These are phyloP conservation scores for Solanum hybrid DNA, from an alignment of 305 asterid genomes.

Conservation along the genomic window DNA sequence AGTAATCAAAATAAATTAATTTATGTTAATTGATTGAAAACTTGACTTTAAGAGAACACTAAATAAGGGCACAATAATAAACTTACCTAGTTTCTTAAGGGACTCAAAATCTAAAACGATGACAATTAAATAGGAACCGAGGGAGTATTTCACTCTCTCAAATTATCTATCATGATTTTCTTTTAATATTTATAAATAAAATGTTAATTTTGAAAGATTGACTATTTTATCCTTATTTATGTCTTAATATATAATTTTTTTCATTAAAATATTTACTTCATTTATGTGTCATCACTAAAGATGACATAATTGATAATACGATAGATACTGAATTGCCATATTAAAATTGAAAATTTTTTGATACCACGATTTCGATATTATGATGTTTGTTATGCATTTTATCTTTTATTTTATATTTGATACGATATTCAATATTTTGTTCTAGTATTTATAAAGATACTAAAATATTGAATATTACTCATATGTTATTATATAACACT, in stretches of 20 bases:
- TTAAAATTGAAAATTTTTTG: neutral
- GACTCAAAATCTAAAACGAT: no score
- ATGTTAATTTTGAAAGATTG: neutral
- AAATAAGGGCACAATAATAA: no score
- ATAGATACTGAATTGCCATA: neutral
- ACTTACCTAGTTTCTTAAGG: neutral
- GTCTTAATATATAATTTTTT: no score
- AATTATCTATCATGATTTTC: neutral
- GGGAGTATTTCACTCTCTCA: neutral
- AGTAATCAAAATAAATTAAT: no score
- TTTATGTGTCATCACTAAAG: neutral
- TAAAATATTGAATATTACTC: neutral
- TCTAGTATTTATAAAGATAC: neutral
- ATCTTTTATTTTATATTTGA: neutral
- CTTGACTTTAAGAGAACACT: no score
- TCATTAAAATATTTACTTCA: neutral
- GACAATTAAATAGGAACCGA: neutral
- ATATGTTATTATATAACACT: neutral
- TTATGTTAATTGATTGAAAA: no score
- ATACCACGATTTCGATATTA: neutral
- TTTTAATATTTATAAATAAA: neutral
- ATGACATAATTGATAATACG: neutral
- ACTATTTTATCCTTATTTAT: neutral
- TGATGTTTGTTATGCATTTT: neutral
- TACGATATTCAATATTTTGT: neutral